Percentiles rank a stretch among this genome's conserved stretches.
Evolutionary conservation across 352 stramenopile genomes (phyloP).

Genomic region (Phytophthora citrophthora): DNA sequence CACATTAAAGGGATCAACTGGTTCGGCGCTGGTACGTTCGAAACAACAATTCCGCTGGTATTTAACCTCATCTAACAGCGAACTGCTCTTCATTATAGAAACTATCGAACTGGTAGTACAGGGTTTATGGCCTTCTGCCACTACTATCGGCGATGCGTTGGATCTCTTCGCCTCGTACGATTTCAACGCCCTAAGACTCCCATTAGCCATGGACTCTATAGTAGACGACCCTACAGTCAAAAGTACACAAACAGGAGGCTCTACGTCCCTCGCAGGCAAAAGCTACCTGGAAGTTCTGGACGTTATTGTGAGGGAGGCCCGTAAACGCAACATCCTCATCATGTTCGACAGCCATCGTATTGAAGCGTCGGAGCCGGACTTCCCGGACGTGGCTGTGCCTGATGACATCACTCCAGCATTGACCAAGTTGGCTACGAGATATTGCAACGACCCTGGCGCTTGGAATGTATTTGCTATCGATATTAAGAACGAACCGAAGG

Average conservation of each 20-base stretch:
- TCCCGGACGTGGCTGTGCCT: conserved; percentile 62
- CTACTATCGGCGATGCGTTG: conserved; percentile 54
- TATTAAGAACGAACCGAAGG: conserved; percentile 84
- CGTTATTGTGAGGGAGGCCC: conserved; percentile 55
- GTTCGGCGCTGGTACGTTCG: conserved; percentile 61
- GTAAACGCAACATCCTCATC: conserved; percentile 72
- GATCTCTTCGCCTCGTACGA: conserved; percentile 54
- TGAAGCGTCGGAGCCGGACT: conserved; percentile 56
- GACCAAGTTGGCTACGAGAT: conserved; percentile 58
- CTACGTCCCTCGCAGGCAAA: conserved; percentile 46
- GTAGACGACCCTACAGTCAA: conserved; percentile 52
- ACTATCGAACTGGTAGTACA: conserved; percentile 66
- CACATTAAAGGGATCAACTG: conserved; percentile 79
- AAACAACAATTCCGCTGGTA: too few relatives aligned
- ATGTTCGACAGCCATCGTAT: conserved; percentile 78
- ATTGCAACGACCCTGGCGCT: conserved; percentile 60
- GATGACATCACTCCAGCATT: conserved; percentile 63
- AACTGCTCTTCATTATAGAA: conserved; percentile 30
- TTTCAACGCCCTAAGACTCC: conserved; percentile 68
- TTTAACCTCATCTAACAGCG: background rate
- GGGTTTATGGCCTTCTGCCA: conserved; percentile 71
- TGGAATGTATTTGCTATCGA: conserved; percentile 84
- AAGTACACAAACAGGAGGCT: conserved; percentile 53
- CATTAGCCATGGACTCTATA: conserved; percentile 73
- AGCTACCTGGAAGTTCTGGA: conserved; percentile 73